phyloP scores from a whole-genome alignment of 1,139 yeast species.

The Hyphopichia fennica region DNA sequence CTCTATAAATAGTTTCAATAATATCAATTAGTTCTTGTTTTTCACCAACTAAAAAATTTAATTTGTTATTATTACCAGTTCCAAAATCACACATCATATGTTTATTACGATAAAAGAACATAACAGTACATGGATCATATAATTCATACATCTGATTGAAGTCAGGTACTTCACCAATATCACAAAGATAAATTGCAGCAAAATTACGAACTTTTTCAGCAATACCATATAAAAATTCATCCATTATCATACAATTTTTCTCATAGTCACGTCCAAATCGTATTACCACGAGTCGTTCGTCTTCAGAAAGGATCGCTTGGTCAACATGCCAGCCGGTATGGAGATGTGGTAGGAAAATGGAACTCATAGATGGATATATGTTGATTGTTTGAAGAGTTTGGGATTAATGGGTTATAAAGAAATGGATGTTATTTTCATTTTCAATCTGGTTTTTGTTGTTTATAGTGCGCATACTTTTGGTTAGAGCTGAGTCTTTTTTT shows the following conservation, averaged over 20 bases:
- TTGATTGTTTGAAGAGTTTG: background rate
- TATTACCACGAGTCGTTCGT: constrained; percentile 81
- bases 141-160: constrained; percentile 91
- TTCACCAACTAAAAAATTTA: constrained; percentile 75
- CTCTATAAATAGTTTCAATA: constrained; percentile 84
- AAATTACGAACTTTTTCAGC: constrained; percentile 86
- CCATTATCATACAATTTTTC: constrained; percentile 85
- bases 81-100: constrained; percentile 99
- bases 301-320: constrained; percentile 85
- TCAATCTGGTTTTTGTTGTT: too few relatives aligned
- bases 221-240: constrained; percentile 74
- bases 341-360: constrained; percentile 84
- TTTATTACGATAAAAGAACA: constrained; percentile 91
- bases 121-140: constrained; percentile 85
- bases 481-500: too few relatives aligned
- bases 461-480: too few relatives aligned
- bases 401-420: background rate
- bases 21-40: constrained; percentile 91
- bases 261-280: constrained; percentile 84
- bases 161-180: constrained; percentile 85
- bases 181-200: constrained; percentile 86
- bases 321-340: constrained; percentile 95
- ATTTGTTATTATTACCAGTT: constrained; percentile 93
- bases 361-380: constrained; percentile 56
- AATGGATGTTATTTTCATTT: background rate